A percentile compares a stretch with the other conserved stretches of the same genome.
Evolutionary conservation across 2,329 filamentous ascomycete genomes (phyloP).

Genomic region (Pyrenochaeta sp.): DNA sequence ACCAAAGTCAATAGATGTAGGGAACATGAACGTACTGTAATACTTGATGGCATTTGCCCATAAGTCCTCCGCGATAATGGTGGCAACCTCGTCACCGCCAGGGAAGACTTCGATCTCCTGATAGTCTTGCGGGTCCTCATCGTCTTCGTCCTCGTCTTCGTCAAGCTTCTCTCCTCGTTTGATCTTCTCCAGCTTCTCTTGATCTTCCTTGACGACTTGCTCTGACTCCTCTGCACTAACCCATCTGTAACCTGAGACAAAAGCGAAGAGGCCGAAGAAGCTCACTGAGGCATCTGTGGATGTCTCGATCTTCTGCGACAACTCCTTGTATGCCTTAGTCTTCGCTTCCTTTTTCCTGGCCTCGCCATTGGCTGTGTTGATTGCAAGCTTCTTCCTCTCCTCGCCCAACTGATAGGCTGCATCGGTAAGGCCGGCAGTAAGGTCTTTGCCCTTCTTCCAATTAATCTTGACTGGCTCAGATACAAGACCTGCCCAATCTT

Average conservation of each 20-base stretch:
- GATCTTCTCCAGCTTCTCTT: constrained; percentile 62
- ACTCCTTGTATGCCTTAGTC: constrained; percentile 63
- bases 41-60: constrained; percentile 90
- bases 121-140: constrained; percentile 71
- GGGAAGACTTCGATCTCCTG: constrained; percentile 84
- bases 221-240: constrained; percentile 77
- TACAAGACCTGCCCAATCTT: constrained; percentile 78
- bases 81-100: constrained; percentile 83
- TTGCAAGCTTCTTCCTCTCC: constrained; percentile 58
- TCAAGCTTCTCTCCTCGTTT: constrained; percentile 50
- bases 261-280: constrained; percentile 93
- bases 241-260: constrained; percentile 68
- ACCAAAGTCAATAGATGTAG: neutral
- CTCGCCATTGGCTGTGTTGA: constrained; percentile 37
- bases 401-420: constrained; percentile 74
- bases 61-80: constrained; percentile 83
- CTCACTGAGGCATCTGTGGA: constrained; percentile 72
- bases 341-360: constrained; percentile 64
- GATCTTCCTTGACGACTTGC: constrained; percentile 67
- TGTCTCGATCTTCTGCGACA: constrained; percentile 63
- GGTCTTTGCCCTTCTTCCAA: constrained; percentile 79
- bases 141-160: constrained; percentile 52
- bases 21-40: constrained; percentile 73
- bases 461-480: constrained; percentile 87
- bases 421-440: constrained; percentile 81